These are phyloP conservation scores for Hemerocallis citrina DNA, from an alignment of 106 monocot genomes.

Conservation along the genomic window DNA sequence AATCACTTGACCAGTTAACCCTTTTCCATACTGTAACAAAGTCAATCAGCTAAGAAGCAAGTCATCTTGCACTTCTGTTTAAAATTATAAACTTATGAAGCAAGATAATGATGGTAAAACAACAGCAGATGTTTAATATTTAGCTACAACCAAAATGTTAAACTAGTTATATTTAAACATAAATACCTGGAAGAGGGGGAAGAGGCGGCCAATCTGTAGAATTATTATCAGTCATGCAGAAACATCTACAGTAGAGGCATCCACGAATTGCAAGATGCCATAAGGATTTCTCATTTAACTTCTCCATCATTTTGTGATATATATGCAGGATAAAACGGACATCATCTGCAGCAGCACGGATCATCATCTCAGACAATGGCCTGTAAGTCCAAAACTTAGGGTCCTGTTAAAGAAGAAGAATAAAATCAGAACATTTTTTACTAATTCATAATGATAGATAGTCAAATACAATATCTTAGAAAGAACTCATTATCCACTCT, in stretches of 20 bases:
- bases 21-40: not conserved
- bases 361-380: conserved; percentile 86
- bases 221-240: conserved; percentile 62
- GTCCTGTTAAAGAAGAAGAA: conserved; percentile 39
- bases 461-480: no score
- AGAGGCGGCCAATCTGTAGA: conserved; percentile 71
- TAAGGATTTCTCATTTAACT: conserved; percentile 50
- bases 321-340: conserved; percentile 83
- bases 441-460: no score
- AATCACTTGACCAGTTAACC: not conserved
- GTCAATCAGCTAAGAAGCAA: not conserved
- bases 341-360: conserved; percentile 82
- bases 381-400: conserved; percentile 78
- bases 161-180: conserved; percentile 1
- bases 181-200: conserved; percentile 48
- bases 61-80: not conserved
- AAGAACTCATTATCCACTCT: no score
- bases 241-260: conserved; percentile 79
- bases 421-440: conserved; percentile 4
- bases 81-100: not conserved
- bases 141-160: not conserved
- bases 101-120: not conserved
- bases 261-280: conserved; percentile 78
- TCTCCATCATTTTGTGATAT: conserved; percentile 81
- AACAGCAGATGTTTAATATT: not conserved